Base-by-base conservation (phyloP, 495 filamentous ascomycete species). In the Monascus purpureus region DNA sequence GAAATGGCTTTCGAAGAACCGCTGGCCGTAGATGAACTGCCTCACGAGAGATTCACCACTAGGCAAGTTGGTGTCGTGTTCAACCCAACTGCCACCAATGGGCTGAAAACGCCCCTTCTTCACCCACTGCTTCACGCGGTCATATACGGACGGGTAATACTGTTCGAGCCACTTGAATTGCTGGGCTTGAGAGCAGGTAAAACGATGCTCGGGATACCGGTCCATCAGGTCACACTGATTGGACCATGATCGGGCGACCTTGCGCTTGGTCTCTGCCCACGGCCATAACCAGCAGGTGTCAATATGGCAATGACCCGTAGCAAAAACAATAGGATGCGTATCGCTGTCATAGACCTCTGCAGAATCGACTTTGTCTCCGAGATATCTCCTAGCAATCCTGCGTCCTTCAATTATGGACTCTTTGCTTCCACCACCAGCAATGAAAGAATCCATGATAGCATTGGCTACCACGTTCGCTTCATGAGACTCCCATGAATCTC, bases 211-310 rank as follows among this genome's bases (percentile, higher is more conserved):
- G 1, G 88, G 84, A 40, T 96, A 97, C 3, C 82, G 73, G 20
- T 97, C 90, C 61, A 97, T 79, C 27, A 97, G 60, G 45, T 88
- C 77, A 49, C 86, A 93, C 49, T 97, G 90, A 49, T 82, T 93
- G 2, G 85, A 82, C 88, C 90, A 97, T 1, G 88, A 95, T 13
- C 90, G 74, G 15, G 83, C 90, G 5, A 95, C 77, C 62, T 97
- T 97, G 37, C 90, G 79, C 53, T 93, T 95, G 1, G 90, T 97
- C 65, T 97, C 90, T n/a, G 84, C 90, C 68, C 80, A 96, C 2
- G 90, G 90, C 90, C 90, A 97, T 7, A 97, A 63, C 90, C 90
- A 97, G 55, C 87, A 94, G 16, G 82, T 87, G 58, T 92, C 90
- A 41, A 97, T 97, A 49, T 97, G 90, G 43, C 90, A 97, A 57